Percentiles rank a stretch among this genome's conserved stretches.
phyloP scores from a whole-genome alignment of 2,329 filamentous ascomycete genomes.

The Chrysoporthe austroafricana region DNA sequence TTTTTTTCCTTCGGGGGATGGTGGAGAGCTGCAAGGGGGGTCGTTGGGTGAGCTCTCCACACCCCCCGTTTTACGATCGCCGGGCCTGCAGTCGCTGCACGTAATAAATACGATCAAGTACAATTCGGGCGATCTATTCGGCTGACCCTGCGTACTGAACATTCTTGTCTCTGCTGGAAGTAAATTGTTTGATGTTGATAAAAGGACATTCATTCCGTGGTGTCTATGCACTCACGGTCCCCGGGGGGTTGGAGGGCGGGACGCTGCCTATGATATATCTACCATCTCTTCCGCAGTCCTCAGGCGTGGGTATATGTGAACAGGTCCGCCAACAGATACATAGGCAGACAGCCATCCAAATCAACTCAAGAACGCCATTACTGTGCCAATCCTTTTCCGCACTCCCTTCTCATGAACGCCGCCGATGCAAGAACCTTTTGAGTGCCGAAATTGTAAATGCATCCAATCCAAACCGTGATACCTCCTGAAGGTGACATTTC shows the following conservation, averaged over 20 bases:
- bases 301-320: constrained; percentile 24
- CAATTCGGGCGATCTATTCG: not conserved
- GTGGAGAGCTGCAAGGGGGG: constrained; percentile 23
- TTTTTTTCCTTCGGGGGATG: constrained; percentile 21
- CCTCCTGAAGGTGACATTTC: not conserved
- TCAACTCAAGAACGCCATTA: constrained; percentile 23
- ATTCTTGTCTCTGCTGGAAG: not conserved
- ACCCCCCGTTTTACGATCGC: not conserved
- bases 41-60: not conserved
- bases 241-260: constrained; percentile 1
- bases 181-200: constrained; percentile 3
- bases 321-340: constrained; percentile 12
- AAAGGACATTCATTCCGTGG: constrained; percentile 15
- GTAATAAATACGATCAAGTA: not conserved
- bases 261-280: constrained; percentile 28
- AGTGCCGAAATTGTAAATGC: constrained; percentile 2
- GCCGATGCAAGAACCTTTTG: constrained; percentile 30
- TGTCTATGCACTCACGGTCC: constrained; percentile 25
- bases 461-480: constrained; percentile 7
- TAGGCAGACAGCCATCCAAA: constrained; percentile 23
- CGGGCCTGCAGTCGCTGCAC: not conserved
- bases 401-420: constrained; percentile 31
- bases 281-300: constrained; percentile 28
- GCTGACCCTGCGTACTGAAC: not conserved
- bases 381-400: constrained; percentile 18